Evolutionary conservation across 179 eudicot genomes (phyloP).

Genomic region (Corrigiola litoralis): DNA sequence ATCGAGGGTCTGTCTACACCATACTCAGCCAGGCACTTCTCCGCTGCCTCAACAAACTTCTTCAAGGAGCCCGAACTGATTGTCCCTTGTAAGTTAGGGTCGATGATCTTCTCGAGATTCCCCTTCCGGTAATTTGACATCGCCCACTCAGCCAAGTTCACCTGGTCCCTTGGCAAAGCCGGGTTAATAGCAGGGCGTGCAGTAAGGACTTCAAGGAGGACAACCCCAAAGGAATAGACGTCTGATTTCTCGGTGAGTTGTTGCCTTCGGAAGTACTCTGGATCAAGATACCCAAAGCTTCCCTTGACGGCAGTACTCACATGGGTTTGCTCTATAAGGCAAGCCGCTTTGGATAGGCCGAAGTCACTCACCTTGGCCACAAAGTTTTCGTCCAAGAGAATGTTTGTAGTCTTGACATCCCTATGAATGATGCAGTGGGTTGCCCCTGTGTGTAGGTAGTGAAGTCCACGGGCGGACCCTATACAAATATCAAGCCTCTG

Average conservation of each 20-base stretch:
- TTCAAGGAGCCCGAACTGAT: conserved; percentile 45
- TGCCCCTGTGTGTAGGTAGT: conserved; percentile 93
- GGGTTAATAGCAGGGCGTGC: conserved; percentile 90
- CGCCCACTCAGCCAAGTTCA: conserved; percentile 92
- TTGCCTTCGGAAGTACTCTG: conserved; percentile 83
- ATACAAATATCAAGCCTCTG: conserved; percentile 88
- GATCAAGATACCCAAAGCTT: conserved; percentile 84
- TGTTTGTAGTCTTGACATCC: conserved; percentile 88
- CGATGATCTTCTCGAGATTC: conserved; percentile 49
- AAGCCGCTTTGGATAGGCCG: conserved; percentile 75
- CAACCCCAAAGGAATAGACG: conserved; percentile 88
- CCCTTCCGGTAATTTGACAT: conserved; percentile 67
- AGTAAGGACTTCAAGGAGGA: conserved; percentile 70
- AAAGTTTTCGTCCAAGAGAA: conserved; percentile 68
- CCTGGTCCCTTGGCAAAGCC: conserved; percentile 68
- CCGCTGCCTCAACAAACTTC: conserved; percentile 84
- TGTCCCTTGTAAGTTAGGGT: conserved; percentile 50
- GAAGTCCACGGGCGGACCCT: conserved; percentile 83
- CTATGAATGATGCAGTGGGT: conserved; percentile 86
- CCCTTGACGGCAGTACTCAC: conserved; percentile 95
- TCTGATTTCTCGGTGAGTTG: conserved; percentile 89
- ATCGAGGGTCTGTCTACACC: conserved; percentile 89
- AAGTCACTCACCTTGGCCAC: conserved; percentile 89
- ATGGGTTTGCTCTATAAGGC: conserved; percentile 78
- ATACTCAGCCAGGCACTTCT: conserved; percentile 82